Evolutionary conservation across 2,329 filamentous ascomycete genomes (phyloP), one percentile per base, ranked within the genome.

Genomic region (Diaporthe nobilis): DNA sequence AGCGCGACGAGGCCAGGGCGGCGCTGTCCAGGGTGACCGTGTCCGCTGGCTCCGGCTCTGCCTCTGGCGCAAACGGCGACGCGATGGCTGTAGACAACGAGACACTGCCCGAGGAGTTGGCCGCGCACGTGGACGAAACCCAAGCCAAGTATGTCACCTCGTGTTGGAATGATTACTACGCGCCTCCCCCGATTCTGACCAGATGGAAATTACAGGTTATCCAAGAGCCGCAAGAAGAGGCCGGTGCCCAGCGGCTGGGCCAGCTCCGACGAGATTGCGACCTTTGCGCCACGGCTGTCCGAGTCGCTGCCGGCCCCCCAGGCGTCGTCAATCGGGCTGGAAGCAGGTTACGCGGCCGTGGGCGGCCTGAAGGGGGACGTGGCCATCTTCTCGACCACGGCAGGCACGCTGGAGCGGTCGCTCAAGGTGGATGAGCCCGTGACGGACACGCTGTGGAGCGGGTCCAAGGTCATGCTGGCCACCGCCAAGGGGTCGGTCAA

Each of bases 51-150:
- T 58, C 86, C 74, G 84, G 84, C 77, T 84, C 86, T 73, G 84
- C 83, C 77, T 84, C 85, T 74, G 85, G 86, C 4, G 85, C 85
- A 15, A 90, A 91, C 80, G 94, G 93, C 39, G 97, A 98, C 83
- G 93, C 93, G 25, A 99, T 99, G 97, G 94, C 97, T 79, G 92
- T 99, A 25, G 97, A 99, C 83, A 92, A 90, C 72, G 92, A 95
- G 80, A 91, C 90, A 34, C 87, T 99, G 44, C 92, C 96, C 3
- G 92, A 94, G 60, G 90, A 90, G 20, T 87, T 98, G 67, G 87
- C 91, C 28, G 90, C 90, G 72, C 92, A 92, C 81, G 92, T 99
- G 70, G 94, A 98, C 77, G 92, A 92, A 83, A 94, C 94, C 81
- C 94, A 98, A 82, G 89, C 94, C 83, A 90, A 90, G 94, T 97